Conservation (phyloP, 106 monocot genomes). For the Chionographis japonica region DNA sequence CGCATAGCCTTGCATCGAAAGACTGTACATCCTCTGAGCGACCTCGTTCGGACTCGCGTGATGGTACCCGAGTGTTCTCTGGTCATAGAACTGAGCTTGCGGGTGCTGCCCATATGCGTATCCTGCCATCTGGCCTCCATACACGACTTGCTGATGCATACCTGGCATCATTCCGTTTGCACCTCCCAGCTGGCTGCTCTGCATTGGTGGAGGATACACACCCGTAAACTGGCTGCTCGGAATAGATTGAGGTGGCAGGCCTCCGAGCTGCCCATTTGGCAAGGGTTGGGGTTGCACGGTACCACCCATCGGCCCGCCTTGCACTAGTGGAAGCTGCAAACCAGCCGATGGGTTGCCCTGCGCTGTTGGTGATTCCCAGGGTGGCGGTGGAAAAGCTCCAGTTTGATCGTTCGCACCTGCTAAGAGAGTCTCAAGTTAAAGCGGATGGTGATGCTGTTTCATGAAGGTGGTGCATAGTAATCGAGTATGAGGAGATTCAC, state of each 20-base stretch:
- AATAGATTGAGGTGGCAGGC: constrained; percentile 15
- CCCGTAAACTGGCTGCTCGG: constrained; percentile 22
- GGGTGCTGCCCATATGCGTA: constrained; percentile 31
- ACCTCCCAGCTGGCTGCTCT: constrained; percentile 10
- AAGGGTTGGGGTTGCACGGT: constrained; percentile 2
- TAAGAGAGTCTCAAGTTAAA: background rate
- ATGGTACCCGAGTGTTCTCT: constrained; percentile 10
- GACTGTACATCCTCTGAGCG: constrained; percentile 31
- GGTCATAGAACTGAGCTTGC: constrained; percentile 30
- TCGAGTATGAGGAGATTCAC: constrained; percentile 53
- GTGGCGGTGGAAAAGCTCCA: constrained; percentile 31
- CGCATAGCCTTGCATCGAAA: constrained; percentile 25
- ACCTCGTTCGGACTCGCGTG: constrained; percentile 22
- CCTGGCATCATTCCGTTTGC: constrained; percentile 5
- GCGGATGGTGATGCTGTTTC: constrained; percentile 6
- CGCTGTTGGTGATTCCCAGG: constrained; percentile 24
- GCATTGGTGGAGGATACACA: constrained; percentile 18
- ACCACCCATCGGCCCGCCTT: constrained; percentile 1
- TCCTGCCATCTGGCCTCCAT: constrained; percentile 24
- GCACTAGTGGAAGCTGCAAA: constrained; percentile 6
- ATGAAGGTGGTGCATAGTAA: constrained; percentile 83
- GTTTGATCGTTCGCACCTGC: constrained; percentile 20
- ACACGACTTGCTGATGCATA: constrained; percentile 31
- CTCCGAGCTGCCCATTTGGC: constrained; percentile 14
- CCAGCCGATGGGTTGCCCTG: background rate